A percentile compares a stretch with the other conserved stretches of the same genome.
Evolutionary conservation across 768 basidiomycete species (phyloP).

Genomic region (Phaeolepiota aurea): DNA sequence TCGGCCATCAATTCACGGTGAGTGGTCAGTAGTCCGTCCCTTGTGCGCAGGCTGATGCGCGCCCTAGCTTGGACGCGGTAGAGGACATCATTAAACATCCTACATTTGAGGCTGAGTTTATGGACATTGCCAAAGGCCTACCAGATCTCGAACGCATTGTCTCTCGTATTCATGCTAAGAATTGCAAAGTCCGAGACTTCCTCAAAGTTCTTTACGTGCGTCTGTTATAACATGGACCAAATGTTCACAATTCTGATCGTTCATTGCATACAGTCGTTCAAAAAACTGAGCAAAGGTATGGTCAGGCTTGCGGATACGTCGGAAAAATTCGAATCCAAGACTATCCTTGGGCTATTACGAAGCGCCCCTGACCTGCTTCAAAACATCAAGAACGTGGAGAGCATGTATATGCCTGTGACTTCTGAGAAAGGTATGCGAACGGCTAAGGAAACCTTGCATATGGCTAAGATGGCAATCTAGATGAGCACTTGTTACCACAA

Average conservation of each 20-base stretch:
- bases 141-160: slow-evolving; percentile 93
- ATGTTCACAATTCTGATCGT: too few species aligned
- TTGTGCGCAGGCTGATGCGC: too few species aligned
- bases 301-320: slow-evolving; percentile 52
- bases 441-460: too few species aligned
- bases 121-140: slow-evolving; percentile 65
- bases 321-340: slow-evolving; percentile 68
- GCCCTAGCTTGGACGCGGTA: slow-evolving; percentile 89
- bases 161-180: slow-evolving; percentile 91
- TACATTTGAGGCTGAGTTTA: slow-evolving; percentile 71
- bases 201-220: slow-evolving; percentile 69
- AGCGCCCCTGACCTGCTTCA: slow-evolving; percentile 73
- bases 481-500: slow-evolving; percentile 69
- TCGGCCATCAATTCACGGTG: slow-evolving; percentile 86
- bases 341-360: slow-evolving; percentile 67
- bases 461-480: slow-evolving; percentile 30
- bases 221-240: too few species aligned
- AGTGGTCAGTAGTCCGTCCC: neutral
- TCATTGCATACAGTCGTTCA: slow-evolving; percentile 80
- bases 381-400: slow-evolving; percentile 64
- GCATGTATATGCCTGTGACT: slow-evolving; percentile 50
- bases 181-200: slow-evolving; percentile 83
- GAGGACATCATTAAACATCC: slow-evolving; percentile 81
- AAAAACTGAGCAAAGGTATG: slow-evolving; percentile 61
- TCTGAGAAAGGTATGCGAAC: slow-evolving; percentile 46